Conservation (phyloP, 2,329 filamentous ascomycete species). For the Colletotrichum theobromicola region DNA sequence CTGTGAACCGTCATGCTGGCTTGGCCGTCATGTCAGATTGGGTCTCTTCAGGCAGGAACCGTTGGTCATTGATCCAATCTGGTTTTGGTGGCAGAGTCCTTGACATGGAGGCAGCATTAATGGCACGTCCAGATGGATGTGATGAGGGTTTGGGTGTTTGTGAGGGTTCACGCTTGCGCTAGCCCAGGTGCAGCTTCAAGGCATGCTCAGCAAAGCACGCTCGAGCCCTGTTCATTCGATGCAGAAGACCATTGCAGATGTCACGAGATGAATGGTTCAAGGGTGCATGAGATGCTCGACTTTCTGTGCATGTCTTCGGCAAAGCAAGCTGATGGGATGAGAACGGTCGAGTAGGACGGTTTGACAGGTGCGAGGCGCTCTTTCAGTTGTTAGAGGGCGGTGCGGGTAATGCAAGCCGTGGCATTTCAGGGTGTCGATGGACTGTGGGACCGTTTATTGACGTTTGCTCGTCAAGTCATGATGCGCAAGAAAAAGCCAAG, state of each 20-base stretch:
- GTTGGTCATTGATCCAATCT: not conserved
- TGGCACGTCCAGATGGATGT: not conserved
- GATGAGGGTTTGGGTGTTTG: too few relatives aligned
- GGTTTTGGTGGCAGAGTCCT: not conserved
- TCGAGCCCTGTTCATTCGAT: not conserved
- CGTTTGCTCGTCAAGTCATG: not conserved
- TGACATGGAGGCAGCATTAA: not conserved
- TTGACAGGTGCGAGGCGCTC: not conserved
- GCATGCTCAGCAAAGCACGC: not conserved
- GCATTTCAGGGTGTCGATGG: not conserved
- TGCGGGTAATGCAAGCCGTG: not conserved
- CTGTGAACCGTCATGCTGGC: rapidly evolving
- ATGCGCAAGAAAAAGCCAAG: not conserved
- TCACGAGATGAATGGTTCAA: not conserved
- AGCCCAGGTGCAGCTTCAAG: not conserved
- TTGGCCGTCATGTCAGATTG: not conserved
- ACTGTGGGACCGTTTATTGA: not conserved
- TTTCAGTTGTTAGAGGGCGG: not conserved
- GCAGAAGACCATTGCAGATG: not conserved
- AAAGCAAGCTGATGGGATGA: not conserved
- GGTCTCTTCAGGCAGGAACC: not conserved
- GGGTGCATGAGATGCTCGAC: not conserved
- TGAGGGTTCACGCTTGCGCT: not conserved
- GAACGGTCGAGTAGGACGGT: not conserved
- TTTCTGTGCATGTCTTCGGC: not conserved